Percentiles rank a stretch among this genome's conserved stretches.
phyloP scores from a whole-genome alignment of 805 yeast species.

The Saccharomycopsis sp. region DNA sequence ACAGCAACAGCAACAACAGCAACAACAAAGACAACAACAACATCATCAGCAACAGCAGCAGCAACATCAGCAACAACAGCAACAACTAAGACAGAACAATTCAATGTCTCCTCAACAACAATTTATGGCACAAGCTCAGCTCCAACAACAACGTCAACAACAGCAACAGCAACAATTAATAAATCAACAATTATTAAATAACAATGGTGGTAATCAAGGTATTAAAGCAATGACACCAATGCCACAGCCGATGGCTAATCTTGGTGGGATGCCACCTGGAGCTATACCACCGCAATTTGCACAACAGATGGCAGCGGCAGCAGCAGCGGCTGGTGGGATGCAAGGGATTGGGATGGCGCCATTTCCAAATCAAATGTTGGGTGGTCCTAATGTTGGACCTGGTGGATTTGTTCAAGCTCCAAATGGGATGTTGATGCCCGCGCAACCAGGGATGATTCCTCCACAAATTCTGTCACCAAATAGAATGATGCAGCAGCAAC shows the following conservation, averaged over 20 bases:
- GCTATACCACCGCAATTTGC: slow-evolving; percentile 3
- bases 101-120: slow-evolving; percentile 8
- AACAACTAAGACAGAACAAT: not conserved
- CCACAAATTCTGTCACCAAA: slow-evolving; percentile 3
- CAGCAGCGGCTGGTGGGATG: slow-evolving; percentile 1
- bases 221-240: slow-evolving; percentile 10
- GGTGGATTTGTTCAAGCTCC: slow-evolving; percentile 14
- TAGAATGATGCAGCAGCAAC: slow-evolving; percentile 3
- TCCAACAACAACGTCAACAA: not conserved
- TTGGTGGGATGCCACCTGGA: slow-evolving; percentile 5
- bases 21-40: slow-evolving; percentile 8
- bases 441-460: not conserved
- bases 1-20: slow-evolving; percentile 8
- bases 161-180: not conserved
- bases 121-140: slow-evolving; percentile 1
- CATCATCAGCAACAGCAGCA: slow-evolving; percentile 1
- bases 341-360: slow-evolving; percentile 9
- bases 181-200: slow-evolving; percentile 7
- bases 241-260: slow-evolving; percentile 10
- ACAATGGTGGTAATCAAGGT: not conserved
- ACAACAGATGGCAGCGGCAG: slow-evolving; percentile 1
- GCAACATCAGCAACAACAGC: slow-evolving; percentile 3
- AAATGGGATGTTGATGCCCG: slow-evolving; percentile 15
- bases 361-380: slow-evolving; percentile 5
- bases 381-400: slow-evolving; percentile 4